Evolutionary conservation across 345 rosid genomes (phyloP).

Genomic region (Eucalyptus pauciflora): DNA sequence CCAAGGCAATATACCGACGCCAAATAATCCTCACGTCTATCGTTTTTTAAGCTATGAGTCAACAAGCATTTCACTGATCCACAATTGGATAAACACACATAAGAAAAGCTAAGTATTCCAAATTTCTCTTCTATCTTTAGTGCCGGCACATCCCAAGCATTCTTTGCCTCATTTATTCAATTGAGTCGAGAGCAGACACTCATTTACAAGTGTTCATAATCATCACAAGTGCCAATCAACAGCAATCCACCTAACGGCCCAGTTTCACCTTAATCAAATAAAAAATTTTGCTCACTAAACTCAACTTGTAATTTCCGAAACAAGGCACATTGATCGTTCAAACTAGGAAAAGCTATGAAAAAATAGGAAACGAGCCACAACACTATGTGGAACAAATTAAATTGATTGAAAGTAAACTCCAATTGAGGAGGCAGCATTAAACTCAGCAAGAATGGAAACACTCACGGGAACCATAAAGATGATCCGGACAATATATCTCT

Average conservation of each 20-base stretch:
- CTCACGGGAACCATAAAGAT: conserved; percentile 96
- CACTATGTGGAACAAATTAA: neutral
- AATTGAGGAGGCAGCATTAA: neutral
- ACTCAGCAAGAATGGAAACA: neutral
- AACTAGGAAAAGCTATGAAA: neutral
- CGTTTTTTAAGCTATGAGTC: neutral
- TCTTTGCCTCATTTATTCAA: neutral
- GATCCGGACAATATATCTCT: conserved; percentile 91
- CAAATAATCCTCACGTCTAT: neutral
- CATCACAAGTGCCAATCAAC: neutral
- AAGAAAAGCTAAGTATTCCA: neutral
- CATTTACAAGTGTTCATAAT: neutral
- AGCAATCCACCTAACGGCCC: neutral
- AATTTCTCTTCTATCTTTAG: neutral
- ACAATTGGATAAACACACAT: neutral
- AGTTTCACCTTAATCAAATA: neutral
- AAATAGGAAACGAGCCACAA: neutral
- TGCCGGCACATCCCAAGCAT: neutral
- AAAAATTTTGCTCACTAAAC: neutral
- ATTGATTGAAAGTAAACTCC: neutral
- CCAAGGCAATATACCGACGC: neutral
- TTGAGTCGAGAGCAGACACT: neutral
- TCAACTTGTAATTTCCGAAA: neutral
- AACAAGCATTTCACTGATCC: neutral
- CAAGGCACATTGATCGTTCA: neutral